These are phyloP conservation scores for Hericium alpestre DNA, from an alignment of 768 basidiomycete species.

Conservation along the genomic window DNA sequence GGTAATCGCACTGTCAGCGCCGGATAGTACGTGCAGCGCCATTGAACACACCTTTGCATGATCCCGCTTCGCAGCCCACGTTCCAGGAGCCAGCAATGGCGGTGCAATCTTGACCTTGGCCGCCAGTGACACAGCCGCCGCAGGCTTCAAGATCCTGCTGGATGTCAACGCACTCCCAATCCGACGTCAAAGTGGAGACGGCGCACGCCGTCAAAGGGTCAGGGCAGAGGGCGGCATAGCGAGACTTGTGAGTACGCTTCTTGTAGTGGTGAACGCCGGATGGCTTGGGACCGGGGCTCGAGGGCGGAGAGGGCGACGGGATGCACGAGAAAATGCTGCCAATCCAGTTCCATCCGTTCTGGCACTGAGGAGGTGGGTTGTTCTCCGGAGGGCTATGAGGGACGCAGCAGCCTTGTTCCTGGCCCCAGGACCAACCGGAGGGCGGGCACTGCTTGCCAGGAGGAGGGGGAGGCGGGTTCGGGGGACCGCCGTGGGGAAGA, in stretches of 20 bases:
- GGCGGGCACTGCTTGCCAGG: slow-evolving; percentile 34
- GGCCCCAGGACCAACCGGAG: slow-evolving; percentile 41
- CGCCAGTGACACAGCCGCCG: slow-evolving; percentile 62
- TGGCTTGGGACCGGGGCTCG: slow-evolving; percentile 25
- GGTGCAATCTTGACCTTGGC: slow-evolving; percentile 61
- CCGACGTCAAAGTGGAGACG: slow-evolving; percentile 26
- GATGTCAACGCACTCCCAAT: slow-evolving; percentile 59
- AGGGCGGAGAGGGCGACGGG: slow-evolving; percentile 22
- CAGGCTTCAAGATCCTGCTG: slow-evolving; percentile 56
- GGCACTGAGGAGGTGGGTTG: slow-evolving; percentile 33
- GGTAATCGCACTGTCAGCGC: not conserved
- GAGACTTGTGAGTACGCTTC: slow-evolving; percentile 25
- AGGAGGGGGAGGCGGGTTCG: slow-evolving; percentile 36
- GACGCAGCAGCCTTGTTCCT: slow-evolving; percentile 39
- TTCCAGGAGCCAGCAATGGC: slow-evolving; percentile 54
- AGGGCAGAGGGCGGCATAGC: slow-evolving; percentile 38
- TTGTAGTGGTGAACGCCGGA: slow-evolving; percentile 23
- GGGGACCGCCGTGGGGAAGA: slow-evolving; percentile 32
- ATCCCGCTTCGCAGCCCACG: slow-evolving; percentile 53
- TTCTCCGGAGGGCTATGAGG: slow-evolving; percentile 32
- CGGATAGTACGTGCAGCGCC: not conserved
- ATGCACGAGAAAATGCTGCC: slow-evolving; percentile 28
- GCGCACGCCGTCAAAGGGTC: slow-evolving; percentile 46
- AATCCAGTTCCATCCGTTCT: slow-evolving; percentile 35
- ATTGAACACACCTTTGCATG: slow-evolving; percentile 38